Base-by-base conservation (phyloP, 768 basidiomycete species). In the Suillus ampliporus region DNA sequence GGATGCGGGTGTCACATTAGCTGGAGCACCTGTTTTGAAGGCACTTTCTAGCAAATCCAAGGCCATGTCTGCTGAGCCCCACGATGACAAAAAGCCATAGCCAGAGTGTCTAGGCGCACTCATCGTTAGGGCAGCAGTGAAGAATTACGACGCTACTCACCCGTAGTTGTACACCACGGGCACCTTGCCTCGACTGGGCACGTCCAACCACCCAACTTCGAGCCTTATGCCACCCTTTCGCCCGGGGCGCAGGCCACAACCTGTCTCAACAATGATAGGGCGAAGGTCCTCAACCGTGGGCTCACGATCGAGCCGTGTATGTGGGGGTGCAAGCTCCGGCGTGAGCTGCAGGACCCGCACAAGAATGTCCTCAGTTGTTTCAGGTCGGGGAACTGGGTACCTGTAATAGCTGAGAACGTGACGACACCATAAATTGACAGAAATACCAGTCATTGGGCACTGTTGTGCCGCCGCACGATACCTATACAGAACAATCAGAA, bases 161-260 rank as follows among this genome's bases (percentile, higher is more conserved):
- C 89, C 88, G 66, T 90, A 88, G 69, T 91, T 88, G 66, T 86
- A 80, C 0, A 89, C 79, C 28, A 89, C 71, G 0, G 85, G 86
- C 17, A 86, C 73, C 61, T 67, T 76, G 28, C 59, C 64, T 17
- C 67, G 69, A 64, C 66, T 66, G 44, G 66, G 61, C 15, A 65
- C 68, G 13, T 75, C 75, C n/a, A 82, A 66, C 76, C 75, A 80
- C 40, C 83, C 83, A 0, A 72, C 72, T 41, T 84, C 87, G 2
- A 91, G 74, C 26, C 90, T 75, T 43, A 92, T 79, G 0, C 91
- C 90, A 19, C 86, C 89, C 46, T 84, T 86, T 59, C 92, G 77
- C 1, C 74, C 83, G 1, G 91, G 92, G 3, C 91, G 79, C 53
- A 92, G 73, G 3, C 91, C 92, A 68, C 84, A 83, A 2, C 84